These are phyloP conservation scores for Candida hispaniensis DNA, from an alignment of 805 yeast species.

Conservation along the genomic window DNA sequence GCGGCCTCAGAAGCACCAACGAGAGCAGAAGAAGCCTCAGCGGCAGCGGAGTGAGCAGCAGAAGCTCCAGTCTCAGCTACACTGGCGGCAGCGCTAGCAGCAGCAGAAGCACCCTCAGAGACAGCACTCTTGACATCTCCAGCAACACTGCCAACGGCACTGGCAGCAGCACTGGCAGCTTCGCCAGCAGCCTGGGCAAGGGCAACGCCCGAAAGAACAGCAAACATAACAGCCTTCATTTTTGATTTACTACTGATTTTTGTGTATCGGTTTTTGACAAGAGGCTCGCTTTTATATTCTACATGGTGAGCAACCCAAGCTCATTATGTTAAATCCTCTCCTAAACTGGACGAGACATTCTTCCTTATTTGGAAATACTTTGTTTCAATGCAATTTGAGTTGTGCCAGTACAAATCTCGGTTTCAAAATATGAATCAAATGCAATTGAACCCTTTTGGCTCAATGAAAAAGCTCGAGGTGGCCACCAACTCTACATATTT, in stretches of 20 bases:
- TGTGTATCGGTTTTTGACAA: neutral
- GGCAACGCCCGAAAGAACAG: slow-evolving; percentile 12
- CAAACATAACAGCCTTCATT: slow-evolving; percentile 1
- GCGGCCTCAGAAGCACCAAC: slow-evolving; percentile 13
- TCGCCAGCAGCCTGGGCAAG: slow-evolving; percentile 12
- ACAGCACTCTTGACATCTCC: slow-evolving; percentile 14
- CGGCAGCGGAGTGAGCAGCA: slow-evolving; percentile 14
- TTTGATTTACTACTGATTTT: neutral
- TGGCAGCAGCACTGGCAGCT: slow-evolving; percentile 10
- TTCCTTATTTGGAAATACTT: too few relatives aligned
- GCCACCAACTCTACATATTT: too few relatives aligned
- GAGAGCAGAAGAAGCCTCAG: slow-evolving; percentile 8
- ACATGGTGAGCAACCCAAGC: too few relatives aligned
- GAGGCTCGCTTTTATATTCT: too few relatives aligned
- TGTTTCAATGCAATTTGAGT: too few relatives aligned
- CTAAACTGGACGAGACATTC: too few relatives aligned
- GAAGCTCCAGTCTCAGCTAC: slow-evolving; percentile 17
- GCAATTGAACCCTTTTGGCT: too few relatives aligned
- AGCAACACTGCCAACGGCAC: slow-evolving; percentile 17
- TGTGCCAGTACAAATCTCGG: too few relatives aligned
- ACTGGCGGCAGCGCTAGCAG: slow-evolving; percentile 10
- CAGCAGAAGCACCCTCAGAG: slow-evolving; percentile 12
- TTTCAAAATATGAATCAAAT: too few relatives aligned
- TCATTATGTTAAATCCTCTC: too few relatives aligned
- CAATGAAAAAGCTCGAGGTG: too few relatives aligned